These are phyloP conservation scores for Escovopsis sp. DNA, from an alignment of 2,329 filamentous ascomycete species.

Conservation along the genomic window DNA sequence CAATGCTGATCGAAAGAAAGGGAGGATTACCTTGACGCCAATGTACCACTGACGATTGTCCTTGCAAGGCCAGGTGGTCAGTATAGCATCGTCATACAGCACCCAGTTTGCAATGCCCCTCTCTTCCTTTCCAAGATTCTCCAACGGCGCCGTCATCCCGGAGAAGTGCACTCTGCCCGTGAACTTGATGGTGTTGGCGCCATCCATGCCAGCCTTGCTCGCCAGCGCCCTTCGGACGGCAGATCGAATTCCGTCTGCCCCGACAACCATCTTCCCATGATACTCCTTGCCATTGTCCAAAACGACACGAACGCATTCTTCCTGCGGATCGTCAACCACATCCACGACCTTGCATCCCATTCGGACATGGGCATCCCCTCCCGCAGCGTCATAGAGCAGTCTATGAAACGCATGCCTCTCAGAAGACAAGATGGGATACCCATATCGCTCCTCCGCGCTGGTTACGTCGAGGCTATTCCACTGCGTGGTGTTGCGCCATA, in stretches of 20 bases:
- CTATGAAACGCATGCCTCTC: constrained; percentile 9
- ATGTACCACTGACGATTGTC: constrained; percentile 11
- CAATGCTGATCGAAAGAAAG: background rate
- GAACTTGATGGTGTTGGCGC: constrained; percentile 8
- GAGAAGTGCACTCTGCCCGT: constrained; percentile 9
- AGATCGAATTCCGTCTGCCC: constrained; percentile 9
- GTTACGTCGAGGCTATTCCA: constrained; percentile 6
- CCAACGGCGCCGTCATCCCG: constrained; percentile 7
- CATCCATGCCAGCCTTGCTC: constrained; percentile 1
- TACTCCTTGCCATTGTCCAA: constrained; percentile 4
- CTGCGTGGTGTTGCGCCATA: constrained; percentile 7
- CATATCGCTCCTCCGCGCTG: constrained; percentile 3
- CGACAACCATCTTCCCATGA: constrained; percentile 6
- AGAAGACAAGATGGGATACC: constrained; percentile 6
- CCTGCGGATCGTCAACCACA: constrained; percentile 5
- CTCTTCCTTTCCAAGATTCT: constrained; percentile 6
- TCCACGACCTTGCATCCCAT: constrained; percentile 6
- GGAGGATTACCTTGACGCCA: constrained; percentile 8
- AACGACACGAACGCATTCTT: constrained; percentile 5
- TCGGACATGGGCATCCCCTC: constrained; percentile 2
- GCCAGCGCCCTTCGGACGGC: constrained; percentile 6
- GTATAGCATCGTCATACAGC: constrained; percentile 9
- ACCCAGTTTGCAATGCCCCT: constrained; percentile 9
- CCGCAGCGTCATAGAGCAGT: constrained; percentile 6
- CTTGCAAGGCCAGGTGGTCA: constrained; percentile 9